Percentiles rank a stretch among this genome's conserved stretches.
Conservation (phyloP, 2,329 filamentous ascomycete genomes). For the Pestalotiopsis fici region DNA sequence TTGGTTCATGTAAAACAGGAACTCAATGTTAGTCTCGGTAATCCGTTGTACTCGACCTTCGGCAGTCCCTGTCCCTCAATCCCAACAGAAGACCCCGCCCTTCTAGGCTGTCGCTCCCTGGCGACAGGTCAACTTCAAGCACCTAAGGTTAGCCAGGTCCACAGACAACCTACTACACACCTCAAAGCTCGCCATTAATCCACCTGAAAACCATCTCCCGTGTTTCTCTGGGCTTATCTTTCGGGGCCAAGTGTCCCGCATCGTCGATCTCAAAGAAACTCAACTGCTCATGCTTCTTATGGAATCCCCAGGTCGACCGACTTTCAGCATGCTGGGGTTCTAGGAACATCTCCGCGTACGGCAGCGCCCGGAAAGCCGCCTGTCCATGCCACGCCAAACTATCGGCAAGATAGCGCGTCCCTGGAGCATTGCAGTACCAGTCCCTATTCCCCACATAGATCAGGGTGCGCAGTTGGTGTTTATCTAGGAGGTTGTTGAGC, state of each 20-base stretch:
- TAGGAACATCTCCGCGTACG: neutral
- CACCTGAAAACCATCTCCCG: neutral
- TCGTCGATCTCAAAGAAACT: neutral
- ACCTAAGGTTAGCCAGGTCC: neutral
- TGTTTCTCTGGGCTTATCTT: neutral
- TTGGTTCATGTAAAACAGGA: no score
- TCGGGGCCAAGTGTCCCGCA: neutral
- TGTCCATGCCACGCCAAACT: neutral
- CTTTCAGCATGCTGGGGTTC: neutral
- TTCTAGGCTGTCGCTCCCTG: no score
- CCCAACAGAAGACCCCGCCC: no score
- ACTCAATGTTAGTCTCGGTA: no score
- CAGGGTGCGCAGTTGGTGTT: neutral
- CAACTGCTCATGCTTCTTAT: neutral
- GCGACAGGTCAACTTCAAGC: no score
- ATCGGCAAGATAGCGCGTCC: neutral
- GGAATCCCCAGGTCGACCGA: neutral
- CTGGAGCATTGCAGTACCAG: neutral
- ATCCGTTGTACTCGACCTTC: no score
- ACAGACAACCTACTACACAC: neutral
- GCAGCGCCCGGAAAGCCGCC: neutral
- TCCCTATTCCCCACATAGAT: neutral
- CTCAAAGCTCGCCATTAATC: neutral
- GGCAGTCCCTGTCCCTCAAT: no score
- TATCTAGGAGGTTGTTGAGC: neutral